Base-by-base conservation (phyloP, 2,329 filamentous ascomycete genomes). In the Claviceps humidiphila region DNA sequence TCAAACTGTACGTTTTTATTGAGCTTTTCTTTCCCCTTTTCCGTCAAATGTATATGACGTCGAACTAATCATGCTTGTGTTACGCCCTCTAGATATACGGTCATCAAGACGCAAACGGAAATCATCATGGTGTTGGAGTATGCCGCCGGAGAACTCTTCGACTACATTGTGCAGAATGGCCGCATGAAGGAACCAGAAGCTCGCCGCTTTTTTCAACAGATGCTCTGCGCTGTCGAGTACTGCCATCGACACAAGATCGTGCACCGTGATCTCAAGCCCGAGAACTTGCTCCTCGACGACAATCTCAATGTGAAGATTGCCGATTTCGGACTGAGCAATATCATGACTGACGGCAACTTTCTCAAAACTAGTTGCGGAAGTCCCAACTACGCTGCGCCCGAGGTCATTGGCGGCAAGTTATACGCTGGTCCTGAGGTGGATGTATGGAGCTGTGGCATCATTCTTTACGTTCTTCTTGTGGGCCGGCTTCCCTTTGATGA, bases 101-200 rank as follows among this genome's bases (percentile, higher is more conserved):
- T 98, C 58, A 97, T 98, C 67, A 96, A 95, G 57, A 96, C 91
- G 6, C 81, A 84, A 24, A 82, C 80, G 56, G 93, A 98, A 67
- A 98, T 98, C 66, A 93, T 97, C 69, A 98, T 98, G 93, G 93
- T 98, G 48, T 81, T 98, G 59, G 93, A 98, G 70, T 98, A 95
- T 69, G 93, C 93, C 43, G 93, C 93, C 56, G 88, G 88, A 55
- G 93, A 98, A 70, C 77, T 98, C 55, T 98, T 98, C 70, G 91
- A 98, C 69, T 97, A 97, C 71, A 93, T 98, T 56, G 93, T 98
- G 54, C 85, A 90, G 64, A 84, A 96, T 65, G 93, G 93, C 52
- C 84, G 87, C 64, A 89, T 97, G 78, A 82, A 85, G 60, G 93
- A 98, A 68, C 78, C 84, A 55, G 87, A 94, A 66, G 93, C 93